Conservation (phyloP, 2,329 filamentous ascomycete species). For the Claviceps citrina region DNA sequence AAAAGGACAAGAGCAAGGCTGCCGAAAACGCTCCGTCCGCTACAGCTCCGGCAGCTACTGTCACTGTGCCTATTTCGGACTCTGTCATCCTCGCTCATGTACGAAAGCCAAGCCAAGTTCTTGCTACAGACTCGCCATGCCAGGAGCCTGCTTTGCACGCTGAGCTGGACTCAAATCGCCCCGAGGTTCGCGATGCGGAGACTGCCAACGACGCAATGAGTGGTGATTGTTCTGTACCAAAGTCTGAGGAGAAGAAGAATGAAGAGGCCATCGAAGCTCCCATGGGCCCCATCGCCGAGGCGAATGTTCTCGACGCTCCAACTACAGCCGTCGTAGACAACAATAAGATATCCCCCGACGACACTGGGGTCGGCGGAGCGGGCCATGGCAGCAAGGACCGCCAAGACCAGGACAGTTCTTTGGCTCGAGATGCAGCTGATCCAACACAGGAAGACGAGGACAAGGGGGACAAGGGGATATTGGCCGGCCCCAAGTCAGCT, state of each 20-base stretch:
- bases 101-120: slow-evolving; percentile 12
- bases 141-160: neutral
- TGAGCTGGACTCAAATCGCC: neutral
- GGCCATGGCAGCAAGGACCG: neutral
- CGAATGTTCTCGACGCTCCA: neutral
- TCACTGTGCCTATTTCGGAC: neutral
- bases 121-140: slow-evolving; percentile 2
- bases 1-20: slow-evolving; percentile 23
- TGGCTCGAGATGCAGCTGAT: neutral
- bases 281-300: slow-evolving; percentile 1
- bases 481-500: slow-evolving; percentile 13
- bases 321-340: neutral
- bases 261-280: slow-evolving; percentile 7
- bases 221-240: slow-evolving; percentile 6
- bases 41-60: slow-evolving; percentile 5
- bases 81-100: too few relatives aligned
- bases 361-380: neutral
- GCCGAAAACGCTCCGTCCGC: slow-evolving; percentile 16
- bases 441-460: neutral
- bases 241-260: slow-evolving; percentile 18
- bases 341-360: neutral
- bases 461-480: neutral
- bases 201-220: slow-evolving; percentile 4
- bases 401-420: neutral
- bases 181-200: slow-evolving; percentile 1